phyloP scores from a whole-genome alignment of 768 basidiomycete species.

The Pisolithus tinctorius region DNA sequence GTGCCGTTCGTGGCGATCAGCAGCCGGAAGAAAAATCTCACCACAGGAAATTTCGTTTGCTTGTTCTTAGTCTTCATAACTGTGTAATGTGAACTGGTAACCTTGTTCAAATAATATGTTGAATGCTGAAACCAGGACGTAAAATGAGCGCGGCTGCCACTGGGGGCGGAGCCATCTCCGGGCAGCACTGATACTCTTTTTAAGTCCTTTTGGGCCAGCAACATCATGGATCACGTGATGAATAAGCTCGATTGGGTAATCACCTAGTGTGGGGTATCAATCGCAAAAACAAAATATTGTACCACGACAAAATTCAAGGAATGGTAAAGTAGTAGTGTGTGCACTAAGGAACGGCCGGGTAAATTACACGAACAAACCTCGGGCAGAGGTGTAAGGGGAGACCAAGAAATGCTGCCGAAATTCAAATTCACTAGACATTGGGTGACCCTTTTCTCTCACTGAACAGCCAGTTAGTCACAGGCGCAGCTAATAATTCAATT shows the following conservation, averaged over 20 bases:
- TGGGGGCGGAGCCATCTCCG: background rate
- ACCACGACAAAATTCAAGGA: background rate
- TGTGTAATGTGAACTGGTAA: background rate
- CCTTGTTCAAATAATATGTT: background rate
- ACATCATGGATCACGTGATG: background rate
- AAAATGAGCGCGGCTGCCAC: background rate
- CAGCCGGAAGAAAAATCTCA: conserved; percentile 32
- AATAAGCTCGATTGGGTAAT: background rate
- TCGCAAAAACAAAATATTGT: background rate
- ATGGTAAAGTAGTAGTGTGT: no score
- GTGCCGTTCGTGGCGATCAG: background rate
- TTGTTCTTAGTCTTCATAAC: conserved; percentile 88
- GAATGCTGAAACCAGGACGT: background rate
- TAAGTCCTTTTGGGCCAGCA: background rate
- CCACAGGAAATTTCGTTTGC: conserved; percentile 86
- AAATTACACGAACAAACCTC: no score
- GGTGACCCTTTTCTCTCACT: no score
- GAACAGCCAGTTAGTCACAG: no score
- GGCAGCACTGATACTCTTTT: background rate
- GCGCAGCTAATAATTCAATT: no score
- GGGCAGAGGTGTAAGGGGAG: no score
- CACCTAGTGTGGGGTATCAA: no score
- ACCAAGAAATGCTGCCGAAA: no score
- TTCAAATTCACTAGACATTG: no score
- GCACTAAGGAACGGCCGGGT: no score